Evolutionary conservation across 352 stramenopile genomes (phyloP).

Genomic region (Phytophthora colocasiae): DNA sequence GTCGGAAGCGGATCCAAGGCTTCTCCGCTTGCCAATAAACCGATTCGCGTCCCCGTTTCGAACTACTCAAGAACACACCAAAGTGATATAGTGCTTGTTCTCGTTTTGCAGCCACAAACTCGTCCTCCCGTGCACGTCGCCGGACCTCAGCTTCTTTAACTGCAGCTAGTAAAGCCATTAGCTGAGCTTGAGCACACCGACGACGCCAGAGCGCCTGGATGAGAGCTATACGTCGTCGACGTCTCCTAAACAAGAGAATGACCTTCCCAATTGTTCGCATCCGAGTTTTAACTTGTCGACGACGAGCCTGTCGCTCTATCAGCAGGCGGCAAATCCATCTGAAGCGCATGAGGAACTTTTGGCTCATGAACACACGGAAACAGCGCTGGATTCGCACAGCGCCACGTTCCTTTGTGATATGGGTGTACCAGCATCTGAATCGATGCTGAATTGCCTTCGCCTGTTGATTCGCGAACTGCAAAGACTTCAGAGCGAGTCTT

Average conservation of each 20-base stretch:
- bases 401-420: conserved; percentile 18
- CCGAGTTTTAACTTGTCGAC: conserved; percentile 24
- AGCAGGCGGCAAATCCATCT: conserved; percentile 43
- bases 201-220: conserved; percentile 45
- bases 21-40: conserved; percentile 37
- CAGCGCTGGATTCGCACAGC: conserved; percentile 48
- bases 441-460: conserved; percentile 42
- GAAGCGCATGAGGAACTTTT: conserved; percentile 49
- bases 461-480: conserved; percentile 32
- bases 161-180: conserved; percentile 9
- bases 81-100: conserved; percentile 8
- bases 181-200: conserved; percentile 17
- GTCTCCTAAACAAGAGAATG: conserved; percentile 30
- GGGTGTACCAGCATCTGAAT: conserved; percentile 38
- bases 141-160: conserved; percentile 5
- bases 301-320: conserved; percentile 23
- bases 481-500: conserved; percentile 4
- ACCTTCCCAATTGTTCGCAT: conserved; percentile 25
- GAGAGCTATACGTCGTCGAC: conserved; percentile 29
- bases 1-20: conserved; percentile 35
- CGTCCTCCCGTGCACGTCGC: conserved; percentile 32
- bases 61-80: conserved; percentile 22
- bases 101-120: conserved; percentile 25
- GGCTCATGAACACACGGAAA: conserved; percentile 48
- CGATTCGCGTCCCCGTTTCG: conserved; percentile 23